These are phyloP conservation scores for Mucor mucedo DNA, from an alignment of 371 early-diverging fungal species.

Conservation along the genomic window DNA sequence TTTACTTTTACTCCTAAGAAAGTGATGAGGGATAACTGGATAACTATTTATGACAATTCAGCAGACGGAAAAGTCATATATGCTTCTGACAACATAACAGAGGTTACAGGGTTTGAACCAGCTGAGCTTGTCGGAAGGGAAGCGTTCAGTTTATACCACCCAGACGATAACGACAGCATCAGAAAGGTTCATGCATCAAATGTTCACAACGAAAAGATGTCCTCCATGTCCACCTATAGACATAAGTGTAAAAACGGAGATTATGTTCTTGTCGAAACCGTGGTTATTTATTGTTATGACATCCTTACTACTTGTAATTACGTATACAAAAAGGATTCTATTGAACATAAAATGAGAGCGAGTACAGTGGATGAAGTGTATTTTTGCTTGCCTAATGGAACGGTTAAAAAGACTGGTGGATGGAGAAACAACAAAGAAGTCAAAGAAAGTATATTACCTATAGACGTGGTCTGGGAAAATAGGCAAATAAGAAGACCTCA, in stretches of 20 bases:
- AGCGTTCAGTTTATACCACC: slow-evolving; percentile 50
- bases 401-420: slow-evolving; percentile 33
- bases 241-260: slow-evolving; percentile 33
- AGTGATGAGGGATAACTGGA: too few species aligned
- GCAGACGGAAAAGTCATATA: slow-evolving; percentile 24
- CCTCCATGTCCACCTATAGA: slow-evolving; percentile 40
- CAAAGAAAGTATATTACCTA: neutral
- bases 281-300: slow-evolving; percentile 47
- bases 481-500: neutral
- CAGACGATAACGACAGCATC: slow-evolving; percentile 42
- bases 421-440: slow-evolving; percentile 29
- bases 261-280: slow-evolving; percentile 35
- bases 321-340: slow-evolving; percentile 25
- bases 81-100: slow-evolving; percentile 53
- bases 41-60: too few species aligned
- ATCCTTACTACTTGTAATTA: slow-evolving; percentile 35
- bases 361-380: slow-evolving; percentile 41
- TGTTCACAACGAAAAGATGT: slow-evolving; percentile 55
- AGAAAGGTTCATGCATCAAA: slow-evolving; percentile 25
- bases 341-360: slow-evolving; percentile 39
- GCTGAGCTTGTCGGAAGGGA: slow-evolving; percentile 55
- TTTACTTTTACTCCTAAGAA: too few species aligned
- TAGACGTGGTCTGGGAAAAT: slow-evolving; percentile 11
- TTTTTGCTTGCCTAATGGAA: slow-evolving; percentile 31
- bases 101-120: slow-evolving; percentile 54